These are phyloP conservation scores for Ananas comosus DNA, from an alignment of 176 grass and related monocot genomes.

Conservation along the genomic window DNA sequence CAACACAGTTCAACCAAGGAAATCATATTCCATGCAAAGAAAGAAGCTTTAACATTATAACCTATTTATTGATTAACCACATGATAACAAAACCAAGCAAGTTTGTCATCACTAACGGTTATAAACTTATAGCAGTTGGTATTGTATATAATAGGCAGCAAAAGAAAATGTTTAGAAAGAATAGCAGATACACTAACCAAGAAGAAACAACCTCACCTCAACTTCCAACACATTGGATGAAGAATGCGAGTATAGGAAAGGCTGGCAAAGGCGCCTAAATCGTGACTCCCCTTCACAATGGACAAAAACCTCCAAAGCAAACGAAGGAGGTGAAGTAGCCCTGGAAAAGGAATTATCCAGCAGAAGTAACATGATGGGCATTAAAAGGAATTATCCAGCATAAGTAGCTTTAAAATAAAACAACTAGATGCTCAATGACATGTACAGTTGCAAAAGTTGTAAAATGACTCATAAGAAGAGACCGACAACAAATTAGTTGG, in stretches of 20 bases:
- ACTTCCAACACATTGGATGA: slow-evolving; percentile 96
- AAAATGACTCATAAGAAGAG: neutral
- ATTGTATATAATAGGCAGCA: neutral
- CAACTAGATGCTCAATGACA: neutral
- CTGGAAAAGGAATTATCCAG: slow-evolving; percentile 26
- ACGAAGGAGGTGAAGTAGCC: slow-evolving; percentile 86
- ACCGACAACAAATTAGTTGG: neutral
- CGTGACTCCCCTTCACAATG: slow-evolving; percentile 89
- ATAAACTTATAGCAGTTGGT: neutral
- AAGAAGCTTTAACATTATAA: too few species aligned
- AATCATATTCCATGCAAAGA: too few species aligned
- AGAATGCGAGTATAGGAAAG: slow-evolving; percentile 98
- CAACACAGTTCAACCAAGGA: neutral
- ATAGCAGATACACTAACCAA: neutral
- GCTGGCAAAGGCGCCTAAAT: slow-evolving; percentile 92
- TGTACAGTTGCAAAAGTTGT: neutral
- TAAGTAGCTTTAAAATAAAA: too few species aligned
- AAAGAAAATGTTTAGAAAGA: neutral
- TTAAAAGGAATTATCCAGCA: too few species aligned
- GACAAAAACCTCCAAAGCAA: slow-evolving; percentile 97
- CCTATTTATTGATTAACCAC: too few species aligned
- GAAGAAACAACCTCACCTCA: slow-evolving; percentile 42
- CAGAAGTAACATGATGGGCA: too few species aligned
- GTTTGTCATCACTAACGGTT: too few species aligned
- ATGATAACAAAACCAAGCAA: too few species aligned